Conservation (phyloP, 1,139 yeast species). For the Zygosaccharomyces sapae region DNA sequence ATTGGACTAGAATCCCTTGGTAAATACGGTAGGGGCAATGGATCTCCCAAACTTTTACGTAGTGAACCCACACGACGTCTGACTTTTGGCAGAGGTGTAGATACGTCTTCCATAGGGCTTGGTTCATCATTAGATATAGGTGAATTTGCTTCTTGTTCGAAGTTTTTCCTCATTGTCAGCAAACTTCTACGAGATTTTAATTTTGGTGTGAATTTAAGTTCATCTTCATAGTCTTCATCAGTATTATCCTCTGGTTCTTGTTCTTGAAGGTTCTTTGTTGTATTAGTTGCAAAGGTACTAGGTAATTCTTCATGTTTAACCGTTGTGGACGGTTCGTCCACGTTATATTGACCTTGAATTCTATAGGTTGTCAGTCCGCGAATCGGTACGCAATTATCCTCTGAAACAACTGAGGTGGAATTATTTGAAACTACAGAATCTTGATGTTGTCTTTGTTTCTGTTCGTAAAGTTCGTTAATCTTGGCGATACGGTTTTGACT, state of each 20-base stretch:
- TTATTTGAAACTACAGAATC: constrained; percentile 26
- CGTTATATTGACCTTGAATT: constrained; percentile 4
- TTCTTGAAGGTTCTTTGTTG: neutral
- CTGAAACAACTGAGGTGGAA: constrained; percentile 23
- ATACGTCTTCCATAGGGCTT: neutral
- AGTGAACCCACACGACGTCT: constrained; percentile 15
- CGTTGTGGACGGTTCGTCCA: constrained; percentile 13
- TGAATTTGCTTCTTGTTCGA: constrained; percentile 8
- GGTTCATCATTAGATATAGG: constrained; percentile 8
- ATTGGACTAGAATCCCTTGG: constrained; percentile 8
- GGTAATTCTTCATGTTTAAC: constrained; percentile 13
- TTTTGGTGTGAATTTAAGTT: constrained; percentile 24
- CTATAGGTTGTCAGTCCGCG: constrained; percentile 7
- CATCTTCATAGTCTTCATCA: constrained; percentile 22
- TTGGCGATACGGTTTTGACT: constrained; percentile 24
- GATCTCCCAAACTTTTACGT: constrained; percentile 35
- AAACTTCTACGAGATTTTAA: constrained; percentile 22
- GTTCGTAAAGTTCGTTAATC: constrained; percentile 23
- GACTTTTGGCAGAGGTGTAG: neutral
- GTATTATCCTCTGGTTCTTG: constrained; percentile 12
- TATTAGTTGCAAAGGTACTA: constrained; percentile 10
- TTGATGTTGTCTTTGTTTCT: constrained; percentile 17
- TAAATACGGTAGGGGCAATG: constrained; percentile 38
- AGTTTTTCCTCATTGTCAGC: constrained; percentile 15
- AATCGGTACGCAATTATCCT: constrained; percentile 12